These are phyloP conservation scores for Withania somnifera DNA, from an alignment of 305 asterid species.

Conservation along the genomic window DNA sequence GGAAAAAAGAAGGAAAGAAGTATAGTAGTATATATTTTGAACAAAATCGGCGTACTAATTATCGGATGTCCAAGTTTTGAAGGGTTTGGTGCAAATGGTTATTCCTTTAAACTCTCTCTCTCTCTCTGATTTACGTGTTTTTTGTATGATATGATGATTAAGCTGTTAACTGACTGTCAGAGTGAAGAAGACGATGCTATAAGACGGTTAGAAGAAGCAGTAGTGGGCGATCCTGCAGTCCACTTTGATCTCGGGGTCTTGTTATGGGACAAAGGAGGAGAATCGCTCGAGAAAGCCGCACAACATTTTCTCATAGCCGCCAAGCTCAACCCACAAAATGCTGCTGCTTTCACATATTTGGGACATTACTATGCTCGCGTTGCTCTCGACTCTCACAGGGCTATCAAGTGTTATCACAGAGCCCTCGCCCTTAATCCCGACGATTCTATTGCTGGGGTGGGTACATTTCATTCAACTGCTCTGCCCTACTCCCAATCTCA, in stretches of 20 bases:
- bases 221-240: conserved; percentile 42
- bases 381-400: conserved; percentile 59
- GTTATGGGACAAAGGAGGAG: conserved; percentile 42
- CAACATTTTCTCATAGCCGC: conserved; percentile 73
- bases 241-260: conserved; percentile 67
- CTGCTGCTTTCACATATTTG: conserved; percentile 65
- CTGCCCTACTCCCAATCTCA: no score
- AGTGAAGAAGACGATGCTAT: conserved; percentile 22
- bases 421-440: conserved; percentile 77
- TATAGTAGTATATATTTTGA: no score
- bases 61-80: no score
- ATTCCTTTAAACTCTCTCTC: not conserved
- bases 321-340: conserved; percentile 73
- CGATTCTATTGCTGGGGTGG: conserved; percentile 79
- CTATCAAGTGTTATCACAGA: conserved; percentile 88
- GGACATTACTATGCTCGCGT: conserved; percentile 64
- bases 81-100: not conserved
- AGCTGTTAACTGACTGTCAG: no score
- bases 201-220: conserved; percentile 37
- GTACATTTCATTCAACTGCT: no score
- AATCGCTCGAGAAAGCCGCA: conserved; percentile 45
- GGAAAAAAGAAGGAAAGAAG: no score
- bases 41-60: no score
- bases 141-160: no score
- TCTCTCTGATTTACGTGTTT: no score